Conservation (phyloP, 345 rosid species). For the Abelmoschus esculentus region DNA sequence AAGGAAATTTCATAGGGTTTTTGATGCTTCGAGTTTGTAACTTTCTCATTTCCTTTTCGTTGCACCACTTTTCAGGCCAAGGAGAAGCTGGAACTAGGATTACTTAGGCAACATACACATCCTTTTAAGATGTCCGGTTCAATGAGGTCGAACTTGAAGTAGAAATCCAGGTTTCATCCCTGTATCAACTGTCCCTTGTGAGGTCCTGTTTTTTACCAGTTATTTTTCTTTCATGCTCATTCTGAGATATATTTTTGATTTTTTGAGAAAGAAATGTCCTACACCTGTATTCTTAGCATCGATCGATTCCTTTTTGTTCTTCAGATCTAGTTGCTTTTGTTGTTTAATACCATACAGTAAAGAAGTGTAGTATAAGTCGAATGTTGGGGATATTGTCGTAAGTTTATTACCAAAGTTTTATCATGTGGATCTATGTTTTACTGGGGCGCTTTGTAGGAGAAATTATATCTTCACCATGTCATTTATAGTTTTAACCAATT, state of each 20-base stretch:
- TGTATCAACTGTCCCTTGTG: constrained; percentile 28
- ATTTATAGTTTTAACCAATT: too few species aligned
- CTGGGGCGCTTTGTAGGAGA: not conserved
- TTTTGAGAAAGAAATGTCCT: constrained; percentile 8
- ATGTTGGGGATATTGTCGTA: not conserved
- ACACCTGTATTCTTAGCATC: not conserved
- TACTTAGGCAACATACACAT: constrained; percentile 22
- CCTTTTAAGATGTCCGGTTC: constrained; percentile 21
- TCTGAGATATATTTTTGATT: constrained; percentile 3
- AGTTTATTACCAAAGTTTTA: not conserved
- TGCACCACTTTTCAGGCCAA: constrained; percentile 63
- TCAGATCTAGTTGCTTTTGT: not conserved
- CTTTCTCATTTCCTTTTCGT: constrained; percentile 39
- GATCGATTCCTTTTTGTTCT: not conserved
- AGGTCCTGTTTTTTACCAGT: constrained; percentile 30
- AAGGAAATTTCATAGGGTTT: constrained; percentile 16
- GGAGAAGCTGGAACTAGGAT: constrained; percentile 60
- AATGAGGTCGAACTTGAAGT: constrained; percentile 20
- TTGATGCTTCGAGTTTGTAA: constrained; percentile 16
- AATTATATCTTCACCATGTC: too few species aligned
- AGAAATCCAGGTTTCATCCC: constrained; percentile 27
- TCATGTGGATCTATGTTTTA: not conserved
- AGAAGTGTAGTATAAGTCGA: not conserved
- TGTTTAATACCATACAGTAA: not conserved
- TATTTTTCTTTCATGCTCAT: constrained; percentile 1